Evolutionary conservation across 129 eudicot genomes (phyloP), one percentile per base, ranked within the genome.

Genomic region (Helianthus annuus): DNA sequence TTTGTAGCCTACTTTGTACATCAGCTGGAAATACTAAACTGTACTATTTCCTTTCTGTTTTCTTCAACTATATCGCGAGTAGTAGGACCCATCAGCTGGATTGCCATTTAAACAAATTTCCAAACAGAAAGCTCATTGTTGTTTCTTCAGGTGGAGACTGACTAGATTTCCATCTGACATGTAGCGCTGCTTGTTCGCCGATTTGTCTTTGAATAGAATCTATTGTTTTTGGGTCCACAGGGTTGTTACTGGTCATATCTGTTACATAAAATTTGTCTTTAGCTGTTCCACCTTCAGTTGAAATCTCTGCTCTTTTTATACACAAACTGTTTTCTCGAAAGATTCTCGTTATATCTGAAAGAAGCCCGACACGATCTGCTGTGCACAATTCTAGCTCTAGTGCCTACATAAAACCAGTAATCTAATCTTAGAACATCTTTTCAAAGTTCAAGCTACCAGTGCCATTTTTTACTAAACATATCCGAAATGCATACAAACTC

Each of bases 301-400:
- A 85, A 17, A 92, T 89, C 78, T 89, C 94, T 7, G 98, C 98
- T 78, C 98, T 79, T 87, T 80, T 84, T 34, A 92, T 87, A 64
- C 86, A 80, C 66, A 92, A 73, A 62, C 96, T 83, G 62, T 92
- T 86, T 69, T 92, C 98, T 74, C 98, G 79, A 75, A 92, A 89
- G 39, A 89, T 59, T 73, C 98, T 84, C 6, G 98, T 92, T 68
- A 92, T 89, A 66, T 92, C 98, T 7, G 98, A 89, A 38, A 92
- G 79, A 61, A 92, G 94, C n/a, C 98, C 98, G 13, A 87, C 78
- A 4, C 96, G 86, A 71, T 92, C 98, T 71, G 85, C 88, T 24
- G 96, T 80, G 48, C 83, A 79, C 66, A 92, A 64, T 78, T 89
- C 89, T 51, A 89, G 77, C 75, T 92, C 89, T 63, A 92, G 81